phyloP scores from a whole-genome alignment of 2,329 filamentous ascomycete species.

The Cytospora leucostoma region DNA sequence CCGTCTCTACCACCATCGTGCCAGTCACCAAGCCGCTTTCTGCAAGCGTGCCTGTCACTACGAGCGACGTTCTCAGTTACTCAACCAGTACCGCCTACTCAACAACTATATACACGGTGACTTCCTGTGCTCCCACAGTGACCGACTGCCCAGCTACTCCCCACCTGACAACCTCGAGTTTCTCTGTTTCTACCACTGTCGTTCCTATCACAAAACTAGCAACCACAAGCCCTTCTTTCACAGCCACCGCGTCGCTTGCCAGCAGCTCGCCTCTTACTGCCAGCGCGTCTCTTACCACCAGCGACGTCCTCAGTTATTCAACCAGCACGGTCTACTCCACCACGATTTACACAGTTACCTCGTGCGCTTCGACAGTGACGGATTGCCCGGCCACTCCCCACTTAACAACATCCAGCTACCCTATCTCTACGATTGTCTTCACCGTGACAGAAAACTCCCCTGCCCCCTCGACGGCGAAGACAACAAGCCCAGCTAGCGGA shows the following conservation, averaged over 20 bases:
- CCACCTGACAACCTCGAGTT: slow-evolving; percentile 42
- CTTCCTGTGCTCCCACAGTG: slow-evolving; percentile 51
- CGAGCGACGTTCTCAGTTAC: slow-evolving; percentile 18
- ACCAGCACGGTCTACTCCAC: slow-evolving; percentile 46
- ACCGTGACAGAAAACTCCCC: slow-evolving; percentile 53
- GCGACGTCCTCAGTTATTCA: slow-evolving; percentile 25
- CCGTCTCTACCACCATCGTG: slow-evolving; percentile 5
- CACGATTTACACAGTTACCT: slow-evolving; percentile 55
- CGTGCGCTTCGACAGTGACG: slow-evolving; percentile 49
- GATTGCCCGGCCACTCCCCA: slow-evolving; percentile 52
- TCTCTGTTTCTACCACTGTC: slow-evolving; percentile 45
- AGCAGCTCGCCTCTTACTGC: background rate
- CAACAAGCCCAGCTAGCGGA: background rate
- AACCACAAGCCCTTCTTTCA: no score
- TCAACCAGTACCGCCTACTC: slow-evolving; percentile 44
- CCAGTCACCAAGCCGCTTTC: slow-evolving; percentile 9
- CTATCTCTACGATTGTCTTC: slow-evolving; percentile 45
- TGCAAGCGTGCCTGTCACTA: slow-evolving; percentile 1
- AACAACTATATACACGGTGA: slow-evolving; percentile 54
- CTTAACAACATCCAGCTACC: slow-evolving; percentile 38
- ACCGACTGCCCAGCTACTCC: slow-evolving; percentile 48
- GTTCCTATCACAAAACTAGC: no score
- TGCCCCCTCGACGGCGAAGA: background rate
- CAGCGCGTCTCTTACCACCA: background rate
- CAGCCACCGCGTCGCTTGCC: no score